phyloP scores from a whole-genome alignment of 1,139 yeast species.

The Pichia sp. region DNA sequence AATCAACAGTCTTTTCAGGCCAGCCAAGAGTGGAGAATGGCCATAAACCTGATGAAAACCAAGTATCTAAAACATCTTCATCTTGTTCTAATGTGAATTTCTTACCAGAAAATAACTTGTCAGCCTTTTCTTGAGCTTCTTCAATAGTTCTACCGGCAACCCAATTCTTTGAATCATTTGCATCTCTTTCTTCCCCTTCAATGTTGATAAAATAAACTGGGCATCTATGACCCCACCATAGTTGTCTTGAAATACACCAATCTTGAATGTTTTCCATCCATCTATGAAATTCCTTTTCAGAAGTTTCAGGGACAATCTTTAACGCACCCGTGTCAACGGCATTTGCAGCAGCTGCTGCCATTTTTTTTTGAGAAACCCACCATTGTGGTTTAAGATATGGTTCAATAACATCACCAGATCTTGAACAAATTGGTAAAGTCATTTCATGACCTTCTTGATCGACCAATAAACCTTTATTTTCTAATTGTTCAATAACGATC shows the following conservation, averaged over 20 bases:
- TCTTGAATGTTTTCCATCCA: slow-evolving; percentile 97
- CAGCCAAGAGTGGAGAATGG: slow-evolving; percentile 95
- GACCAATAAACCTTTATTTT: slow-evolving; percentile 65
- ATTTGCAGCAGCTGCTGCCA: slow-evolving; percentile 82
- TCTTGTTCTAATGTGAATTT: slow-evolving; percentile 82
- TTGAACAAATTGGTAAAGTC: slow-evolving; percentile 88
- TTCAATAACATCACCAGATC: slow-evolving; percentile 96
- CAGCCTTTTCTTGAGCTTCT: slow-evolving; percentile 83
- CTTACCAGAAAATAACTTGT: slow-evolving; percentile 59
- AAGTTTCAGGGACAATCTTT: slow-evolving; percentile 77
- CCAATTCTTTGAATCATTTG: slow-evolving; percentile 72
- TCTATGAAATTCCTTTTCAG: slow-evolving; percentile 88
- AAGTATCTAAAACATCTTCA: slow-evolving; percentile 96
- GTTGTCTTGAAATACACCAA: slow-evolving; percentile 98
- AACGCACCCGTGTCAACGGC: slow-evolving; percentile 83
- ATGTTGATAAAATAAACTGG: slow-evolving; percentile 86
- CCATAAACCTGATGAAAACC: slow-evolving; percentile 99
- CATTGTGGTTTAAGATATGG: slow-evolving; percentile 97
- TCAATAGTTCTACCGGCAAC: slow-evolving; percentile 77
- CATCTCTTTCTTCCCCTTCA: slow-evolving; percentile 63
- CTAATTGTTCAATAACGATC: slow-evolving; percentile 73
- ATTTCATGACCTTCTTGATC: slow-evolving; percentile 92
- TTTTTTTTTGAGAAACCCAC: slow-evolving; percentile 93
- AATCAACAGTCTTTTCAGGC: slow-evolving; percentile 74
- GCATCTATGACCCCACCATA: slow-evolving; percentile 99